Conservation (phyloP, 306 rosid genomes). For the Astragalus glycyphyllos region DNA sequence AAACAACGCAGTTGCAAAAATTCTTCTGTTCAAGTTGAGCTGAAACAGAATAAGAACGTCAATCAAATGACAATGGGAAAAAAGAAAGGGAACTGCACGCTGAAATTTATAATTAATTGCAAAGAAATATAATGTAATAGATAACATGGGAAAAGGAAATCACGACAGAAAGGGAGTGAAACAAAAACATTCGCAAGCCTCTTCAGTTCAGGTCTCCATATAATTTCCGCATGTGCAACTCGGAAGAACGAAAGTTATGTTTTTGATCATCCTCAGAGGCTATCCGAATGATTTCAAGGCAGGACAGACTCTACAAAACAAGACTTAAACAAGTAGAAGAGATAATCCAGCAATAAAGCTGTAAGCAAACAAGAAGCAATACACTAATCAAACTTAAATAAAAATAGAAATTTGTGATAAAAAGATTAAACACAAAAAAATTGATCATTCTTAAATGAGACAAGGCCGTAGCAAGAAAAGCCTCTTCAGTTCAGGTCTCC, state of each 20-base stretch:
- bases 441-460: too few species aligned
- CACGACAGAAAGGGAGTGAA: background rate
- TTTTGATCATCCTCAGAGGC: conserved; percentile 54
- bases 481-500: conserved; percentile 70
- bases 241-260: conserved; percentile 54
- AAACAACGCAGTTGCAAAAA: background rate
- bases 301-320: background rate
- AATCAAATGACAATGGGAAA: conserved; percentile 3
- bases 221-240: conserved; percentile 51
- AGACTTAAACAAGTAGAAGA: background rate
- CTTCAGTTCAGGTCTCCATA: conserved; percentile 69
- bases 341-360: background rate
- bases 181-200: conserved; percentile 24
- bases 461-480: background rate
- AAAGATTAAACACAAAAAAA: too few species aligned
- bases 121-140: background rate
- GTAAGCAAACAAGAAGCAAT: background rate
- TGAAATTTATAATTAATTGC: background rate
- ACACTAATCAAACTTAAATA: background rate
- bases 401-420: background rate
- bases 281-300: background rate
- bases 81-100: background rate
- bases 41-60: background rate
- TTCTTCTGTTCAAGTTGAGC: conserved; percentile 14
- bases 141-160: background rate